Evolutionary conservation across 1,284 basidiomycete species (phyloP).

Genomic region (Vanrija sp.): DNA sequence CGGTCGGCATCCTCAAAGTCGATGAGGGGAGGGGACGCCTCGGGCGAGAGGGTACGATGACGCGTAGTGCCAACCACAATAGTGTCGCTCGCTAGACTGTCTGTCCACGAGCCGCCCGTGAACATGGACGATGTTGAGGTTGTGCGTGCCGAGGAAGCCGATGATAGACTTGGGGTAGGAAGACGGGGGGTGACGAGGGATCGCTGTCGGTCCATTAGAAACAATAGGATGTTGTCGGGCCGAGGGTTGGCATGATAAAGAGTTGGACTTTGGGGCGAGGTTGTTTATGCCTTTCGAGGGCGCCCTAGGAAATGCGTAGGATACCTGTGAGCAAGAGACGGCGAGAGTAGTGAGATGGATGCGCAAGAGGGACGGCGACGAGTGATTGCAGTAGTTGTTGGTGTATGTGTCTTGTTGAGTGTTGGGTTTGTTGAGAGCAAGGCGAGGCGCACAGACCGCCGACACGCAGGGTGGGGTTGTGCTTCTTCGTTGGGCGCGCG

Average conservation of each 20-base stretch:
- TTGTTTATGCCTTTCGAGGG: too few relatives aligned
- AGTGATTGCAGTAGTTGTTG: too few relatives aligned
- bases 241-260: too few relatives aligned
- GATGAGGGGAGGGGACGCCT: constrained; percentile 9
- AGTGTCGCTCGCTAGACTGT: constrained; percentile 2
- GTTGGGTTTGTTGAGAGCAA: not conserved
- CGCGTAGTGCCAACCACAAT: constrained; percentile 1
- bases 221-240: not conserved
- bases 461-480: too few relatives aligned
- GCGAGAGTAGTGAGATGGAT: too few relatives aligned
- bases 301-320: too few relatives aligned
- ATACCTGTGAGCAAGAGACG: too few relatives aligned
- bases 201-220: not conserved
- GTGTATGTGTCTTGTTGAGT: too few relatives aligned
- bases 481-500: too few relatives aligned
- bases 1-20: constrained; percentile 9
- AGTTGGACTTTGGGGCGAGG: too few relatives aligned
- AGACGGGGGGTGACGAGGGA: not conserved
- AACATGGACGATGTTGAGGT: constrained; percentile 12
- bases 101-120: not conserved
- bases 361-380: too few relatives aligned
- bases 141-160: not conserved
- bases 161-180: not conserved
- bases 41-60: not conserved
- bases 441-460: not conserved